These are phyloP conservation scores for Xylaria sp. DNA, from an alignment of 2,329 filamentous ascomycete species.

Conservation along the genomic window DNA sequence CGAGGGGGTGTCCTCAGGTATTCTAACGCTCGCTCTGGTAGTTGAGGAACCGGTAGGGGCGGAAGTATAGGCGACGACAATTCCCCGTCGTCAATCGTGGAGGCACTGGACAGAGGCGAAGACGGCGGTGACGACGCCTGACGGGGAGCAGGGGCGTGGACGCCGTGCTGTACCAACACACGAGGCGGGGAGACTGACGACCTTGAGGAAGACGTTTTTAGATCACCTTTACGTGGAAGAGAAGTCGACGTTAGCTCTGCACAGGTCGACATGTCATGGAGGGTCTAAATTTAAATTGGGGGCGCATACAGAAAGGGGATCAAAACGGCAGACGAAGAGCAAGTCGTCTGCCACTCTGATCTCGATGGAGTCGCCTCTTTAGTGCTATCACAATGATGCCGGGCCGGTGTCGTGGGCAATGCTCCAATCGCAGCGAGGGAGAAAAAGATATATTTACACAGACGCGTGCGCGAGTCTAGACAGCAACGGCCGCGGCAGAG, in stretches of 20 bases:
- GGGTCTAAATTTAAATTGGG: slow-evolving; percentile 18
- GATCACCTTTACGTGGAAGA: slow-evolving; percentile 49
- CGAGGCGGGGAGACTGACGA: slow-evolving; percentile 63
- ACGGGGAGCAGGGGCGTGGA: slow-evolving; percentile 53
- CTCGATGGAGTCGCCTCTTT: slow-evolving; percentile 33
- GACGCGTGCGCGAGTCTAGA: slow-evolving; percentile 32
- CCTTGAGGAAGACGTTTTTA: slow-evolving; percentile 68
- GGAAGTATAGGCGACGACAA: slow-evolving; percentile 68
- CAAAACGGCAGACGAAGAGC: slow-evolving; percentile 43
- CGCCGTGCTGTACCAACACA: slow-evolving; percentile 71
- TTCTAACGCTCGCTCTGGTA: slow-evolving; percentile 66
- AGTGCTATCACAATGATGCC: slow-evolving; percentile 18
- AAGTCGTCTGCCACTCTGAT: slow-evolving; percentile 43
- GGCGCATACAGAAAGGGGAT: slow-evolving; percentile 39
- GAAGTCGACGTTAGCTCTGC: slow-evolving; percentile 33
- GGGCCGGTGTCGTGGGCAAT: slow-evolving; percentile 12
- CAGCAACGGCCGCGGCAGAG: slow-evolving; percentile 18
- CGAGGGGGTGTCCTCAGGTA: slow-evolving; percentile 63
- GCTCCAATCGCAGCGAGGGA: slow-evolving; percentile 15
- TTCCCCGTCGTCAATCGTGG: slow-evolving; percentile 66
- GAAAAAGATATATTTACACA: slow-evolving; percentile 3
- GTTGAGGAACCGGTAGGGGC: slow-evolving; percentile 66
- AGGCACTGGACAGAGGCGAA: slow-evolving; percentile 70
- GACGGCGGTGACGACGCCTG: slow-evolving; percentile 59
- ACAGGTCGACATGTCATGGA: slow-evolving; percentile 24